These are phyloP conservation scores for Planoprotostelium fungivorum DNA, from an alignment of 78 protist species.

Conservation along the genomic window DNA sequence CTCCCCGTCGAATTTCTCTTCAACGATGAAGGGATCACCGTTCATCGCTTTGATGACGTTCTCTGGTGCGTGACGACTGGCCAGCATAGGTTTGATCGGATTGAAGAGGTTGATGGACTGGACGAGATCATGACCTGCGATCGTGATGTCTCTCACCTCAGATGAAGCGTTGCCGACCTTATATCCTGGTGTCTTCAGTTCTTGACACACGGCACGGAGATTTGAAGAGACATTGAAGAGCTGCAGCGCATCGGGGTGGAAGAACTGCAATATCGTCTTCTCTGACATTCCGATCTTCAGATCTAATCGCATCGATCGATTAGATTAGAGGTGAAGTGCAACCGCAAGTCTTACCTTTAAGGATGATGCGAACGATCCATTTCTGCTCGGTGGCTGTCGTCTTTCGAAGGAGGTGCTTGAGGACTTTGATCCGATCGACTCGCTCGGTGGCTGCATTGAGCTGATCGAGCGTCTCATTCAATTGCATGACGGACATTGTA, in stretches of 20 bases:
- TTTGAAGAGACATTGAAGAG: conserved; percentile 29
- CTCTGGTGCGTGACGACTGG: conserved; percentile 35
- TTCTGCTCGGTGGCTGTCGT: conserved; percentile 77
- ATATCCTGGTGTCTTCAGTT: background rate
- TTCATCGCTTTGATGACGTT: conserved; percentile 16
- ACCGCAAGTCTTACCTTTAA: conserved; percentile 27
- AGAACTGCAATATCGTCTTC: conserved; percentile 20
- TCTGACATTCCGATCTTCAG: conserved; percentile 64
- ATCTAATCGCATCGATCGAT: background rate
- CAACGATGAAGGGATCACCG: conserved; percentile 21
- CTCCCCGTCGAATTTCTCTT: conserved; percentile 87
- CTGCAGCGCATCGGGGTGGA: conserved; percentile 74
- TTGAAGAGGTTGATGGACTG: conserved; percentile 22
- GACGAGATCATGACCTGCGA: background rate
- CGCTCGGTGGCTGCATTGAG: conserved; percentile 12
- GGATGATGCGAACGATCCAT: conserved; percentile 79
- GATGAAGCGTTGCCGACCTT: background rate
- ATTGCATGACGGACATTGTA: conserved; percentile 34
- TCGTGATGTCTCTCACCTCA: background rate
- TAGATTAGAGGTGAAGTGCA: background rate
- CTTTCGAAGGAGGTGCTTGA: conserved; percentile 18
- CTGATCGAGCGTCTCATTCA: conserved; percentile 62
- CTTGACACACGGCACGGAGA: conserved; percentile 24
- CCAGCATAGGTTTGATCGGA: conserved; percentile 88
- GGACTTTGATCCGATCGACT: conserved; percentile 27